Evolutionary conservation across 169 alveolate genomes (phyloP).

Genomic region (Miamiensis avidus): DNA sequence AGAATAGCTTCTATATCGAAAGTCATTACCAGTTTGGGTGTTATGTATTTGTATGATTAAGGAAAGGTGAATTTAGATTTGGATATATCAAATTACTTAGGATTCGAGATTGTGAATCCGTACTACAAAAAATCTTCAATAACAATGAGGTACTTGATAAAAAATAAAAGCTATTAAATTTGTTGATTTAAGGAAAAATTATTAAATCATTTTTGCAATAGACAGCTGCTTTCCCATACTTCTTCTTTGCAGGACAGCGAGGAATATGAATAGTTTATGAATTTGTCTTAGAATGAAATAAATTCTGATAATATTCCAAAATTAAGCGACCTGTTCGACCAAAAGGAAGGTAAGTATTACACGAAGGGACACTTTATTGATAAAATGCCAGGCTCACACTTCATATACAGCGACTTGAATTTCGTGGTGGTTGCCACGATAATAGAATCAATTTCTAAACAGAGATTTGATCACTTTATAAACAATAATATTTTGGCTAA

Average conservation of each 20-base stretch:
- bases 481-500: not conserved
- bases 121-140: not conserved
- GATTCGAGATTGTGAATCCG: not conserved
- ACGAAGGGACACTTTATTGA: not conserved
- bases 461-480: not conserved
- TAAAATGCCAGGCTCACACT: not conserved
- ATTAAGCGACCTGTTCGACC: not conserved
- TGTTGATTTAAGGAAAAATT: not conserved
- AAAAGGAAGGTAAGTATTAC: not conserved
- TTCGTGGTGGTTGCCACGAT: not conserved
- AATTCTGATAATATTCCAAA: not conserved
- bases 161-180: no score
- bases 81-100: not conserved
- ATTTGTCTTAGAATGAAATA: not conserved
- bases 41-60: not conserved
- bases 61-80: not conserved
- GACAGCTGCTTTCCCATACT: not conserved
- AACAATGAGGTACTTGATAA: not conserved
- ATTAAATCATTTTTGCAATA: no score
- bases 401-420: not conserved
- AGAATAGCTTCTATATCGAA: not conserved
- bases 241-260: not conserved
- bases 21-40: not conserved
- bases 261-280: not conserved
- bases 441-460: not conserved